Base-by-base conservation (phyloP, 306 rosid genomes). In the Ammopiptanthus mongolicus region DNA sequence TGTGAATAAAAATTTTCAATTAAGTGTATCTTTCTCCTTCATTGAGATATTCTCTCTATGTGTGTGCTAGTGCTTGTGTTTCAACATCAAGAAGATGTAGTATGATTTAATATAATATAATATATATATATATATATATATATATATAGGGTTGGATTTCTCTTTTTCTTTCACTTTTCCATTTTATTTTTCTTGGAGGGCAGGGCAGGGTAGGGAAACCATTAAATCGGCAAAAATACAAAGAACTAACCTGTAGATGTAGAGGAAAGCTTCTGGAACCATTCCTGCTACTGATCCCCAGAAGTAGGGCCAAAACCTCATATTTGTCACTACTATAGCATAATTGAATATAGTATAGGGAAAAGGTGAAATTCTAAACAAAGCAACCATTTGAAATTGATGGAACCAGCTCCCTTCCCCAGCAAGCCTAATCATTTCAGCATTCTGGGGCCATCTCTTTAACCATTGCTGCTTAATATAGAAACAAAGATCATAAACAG, bases 281-380 rank as follows among this genome's bases (percentile, higher is more conserved):
- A 96, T 96, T 83, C 99, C 98, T 4, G 97, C 87, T 73, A 96
- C 59, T 41, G 99, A 96, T 77, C 99, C 99, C 55, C 93, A 88
- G 17, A 96, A 77, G 81, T 96, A 96, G 57, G 99, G 99, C 98
- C 97, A 90, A 83, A 96, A 92, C 73, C 55, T 86, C 99, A 96
- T 92, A 73, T 86, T 88, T 82, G 99, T 96, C 53, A 92, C 97
- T 11, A 89, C 98, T 48, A 96, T 73, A 31, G 99, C 99, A 60
- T 96, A 96, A 73, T 96, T 96, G 86, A 96, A 96, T 74, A 96
- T 96, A 77, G 99, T 92, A 80, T 96, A 96, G 0, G 99, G 99
- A 86, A 92, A 96, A 28, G 99, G 99, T 6, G 98, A 96, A 84
- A 92, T 79, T 86, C 99, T 79, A 77, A 96, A 96, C 69, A 92